Evolutionary conservation across 2,329 filamentous ascomycete genomes (phyloP), one percentile per base, ranked within the genome.

Genomic region (Fusarium longipes): DNA sequence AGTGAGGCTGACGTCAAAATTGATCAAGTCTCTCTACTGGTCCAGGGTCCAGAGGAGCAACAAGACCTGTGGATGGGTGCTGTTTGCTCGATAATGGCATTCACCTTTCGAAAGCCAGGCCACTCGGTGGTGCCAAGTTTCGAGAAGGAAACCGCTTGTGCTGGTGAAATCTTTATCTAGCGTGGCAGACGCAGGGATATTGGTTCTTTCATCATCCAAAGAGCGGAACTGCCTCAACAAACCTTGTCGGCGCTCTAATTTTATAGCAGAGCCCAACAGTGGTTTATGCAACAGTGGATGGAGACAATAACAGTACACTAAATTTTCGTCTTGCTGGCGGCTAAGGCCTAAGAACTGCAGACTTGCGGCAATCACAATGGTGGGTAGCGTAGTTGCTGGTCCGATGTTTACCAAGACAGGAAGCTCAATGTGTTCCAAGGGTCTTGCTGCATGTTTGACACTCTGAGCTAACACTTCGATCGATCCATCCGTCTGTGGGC

Each of bases 401-500:
- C 62, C 18, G 35, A 27, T 43, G 32, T 61, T 69, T 62, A 65
- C 68, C 60, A 59, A 61, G 63, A 68, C 50, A 72, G 68, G 70
- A 67, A 71, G 70, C 63, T 71, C 53, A 47, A 39, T 67, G 42
- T 36, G 44, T 50, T 48, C 53, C 39, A 44, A 66, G 66, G 70
- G 62, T 58, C 58, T 52, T 65, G 65, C 50, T 70, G 70, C 68
- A 72, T 67, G 58, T 62, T 67, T 58, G 57, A 53, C 62, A 64
- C 57, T 60, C 62, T 70, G 53, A 67, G 58, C 51, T 63, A 70
- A 59, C 60, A 67, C 63, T 61, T 55, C 64, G 68, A 72, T 73
- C 65, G 55, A 67, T 63, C 56, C 55, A 67, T 71, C 51, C 58
- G 64, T 58, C 40, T 65, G 70, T 61, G 63, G 59, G 53, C 59